Conservation (phyloP, 139 green algal species). For the Coelastrella sp. region DNA sequence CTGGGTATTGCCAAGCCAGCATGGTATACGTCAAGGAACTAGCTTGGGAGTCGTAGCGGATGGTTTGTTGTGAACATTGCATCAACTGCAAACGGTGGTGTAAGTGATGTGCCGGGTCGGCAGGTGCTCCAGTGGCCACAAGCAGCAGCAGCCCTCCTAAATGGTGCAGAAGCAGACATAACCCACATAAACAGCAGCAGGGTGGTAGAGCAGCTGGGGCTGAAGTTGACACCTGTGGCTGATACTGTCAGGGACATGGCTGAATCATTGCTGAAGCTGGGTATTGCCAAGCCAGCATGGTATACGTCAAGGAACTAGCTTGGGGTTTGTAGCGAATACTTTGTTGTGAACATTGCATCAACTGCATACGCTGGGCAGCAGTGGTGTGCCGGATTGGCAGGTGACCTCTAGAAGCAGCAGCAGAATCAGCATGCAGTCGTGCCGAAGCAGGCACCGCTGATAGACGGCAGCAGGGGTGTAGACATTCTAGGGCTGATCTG, state of each 20-base stretch:
- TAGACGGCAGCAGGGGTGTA: too few relatives aligned
- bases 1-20: slow-evolving; percentile 28
- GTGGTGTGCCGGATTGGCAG: too few relatives aligned
- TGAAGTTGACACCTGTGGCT: background rate
- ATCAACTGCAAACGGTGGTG: too few relatives aligned
- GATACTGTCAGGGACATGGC: slow-evolving; percentile 7
- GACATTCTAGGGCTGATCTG: too few relatives aligned
- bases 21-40: background rate
- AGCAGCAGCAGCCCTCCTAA: too few relatives aligned
- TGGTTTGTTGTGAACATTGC: too few relatives aligned
- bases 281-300: background rate
- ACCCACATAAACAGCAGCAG: background rate
- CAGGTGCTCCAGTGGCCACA: background rate
- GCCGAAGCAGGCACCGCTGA: background rate
- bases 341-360: too few relatives aligned
- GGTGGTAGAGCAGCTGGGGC: too few relatives aligned
- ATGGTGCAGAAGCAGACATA: background rate
- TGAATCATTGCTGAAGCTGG: too few relatives aligned
- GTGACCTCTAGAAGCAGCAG: background rate
- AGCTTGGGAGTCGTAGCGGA: background rate
- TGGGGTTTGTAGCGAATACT: background rate
- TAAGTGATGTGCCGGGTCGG: too few relatives aligned
- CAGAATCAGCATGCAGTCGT: background rate
- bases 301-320: background rate
- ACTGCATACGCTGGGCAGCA: too few relatives aligned